Conservation (phyloP, 768 basidiomycete species). For the Cyclocybe aegerita region DNA sequence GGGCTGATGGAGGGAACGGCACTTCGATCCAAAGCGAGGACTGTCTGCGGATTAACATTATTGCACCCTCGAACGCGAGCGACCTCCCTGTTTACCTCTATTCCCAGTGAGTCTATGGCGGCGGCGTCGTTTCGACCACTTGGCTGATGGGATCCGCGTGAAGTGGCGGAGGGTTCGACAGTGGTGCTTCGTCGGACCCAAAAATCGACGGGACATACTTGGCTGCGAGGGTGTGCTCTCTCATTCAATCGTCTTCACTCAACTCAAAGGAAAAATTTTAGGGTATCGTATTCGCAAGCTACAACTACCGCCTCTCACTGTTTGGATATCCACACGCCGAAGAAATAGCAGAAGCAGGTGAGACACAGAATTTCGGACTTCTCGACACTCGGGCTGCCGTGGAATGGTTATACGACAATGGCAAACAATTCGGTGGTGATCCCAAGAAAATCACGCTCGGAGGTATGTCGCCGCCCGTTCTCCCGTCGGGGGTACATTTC, state of each 20-base stretch:
- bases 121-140: not conserved
- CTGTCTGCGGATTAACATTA: conserved; percentile 41
- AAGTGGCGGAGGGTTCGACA: conserved; percentile 36
- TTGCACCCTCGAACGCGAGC: conserved; percentile 34
- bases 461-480: conserved; percentile 17
- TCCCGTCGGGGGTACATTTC: too few relatives aligned
- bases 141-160: not conserved
- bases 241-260: not conserved
- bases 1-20: conserved; percentile 30
- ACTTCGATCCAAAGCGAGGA: conserved; percentile 37
- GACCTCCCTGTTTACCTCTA: conserved; percentile 29
- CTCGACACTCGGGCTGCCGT: conserved; percentile 47
- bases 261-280: conserved; percentile 2
- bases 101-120: conserved; percentile 19
- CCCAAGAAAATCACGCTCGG: conserved; percentile 43
- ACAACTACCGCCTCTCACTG: conserved; percentile 32
- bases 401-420: conserved; percentile 42
- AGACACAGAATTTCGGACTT: conserved; percentile 47
- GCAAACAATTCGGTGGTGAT: conserved; percentile 43
- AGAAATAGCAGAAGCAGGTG: conserved; percentile 32
- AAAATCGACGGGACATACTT: conserved; percentile 33
- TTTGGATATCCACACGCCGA: conserved; percentile 41
- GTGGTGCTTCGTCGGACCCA: conserved; percentile 32
- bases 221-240: conserved; percentile 23
- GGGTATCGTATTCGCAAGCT: conserved; percentile 33